Evolutionary conservation across 768 basidiomycete genomes (phyloP), one percentile per base, ranked within the genome.

Genomic region (Psilocybe azurescens): DNA sequence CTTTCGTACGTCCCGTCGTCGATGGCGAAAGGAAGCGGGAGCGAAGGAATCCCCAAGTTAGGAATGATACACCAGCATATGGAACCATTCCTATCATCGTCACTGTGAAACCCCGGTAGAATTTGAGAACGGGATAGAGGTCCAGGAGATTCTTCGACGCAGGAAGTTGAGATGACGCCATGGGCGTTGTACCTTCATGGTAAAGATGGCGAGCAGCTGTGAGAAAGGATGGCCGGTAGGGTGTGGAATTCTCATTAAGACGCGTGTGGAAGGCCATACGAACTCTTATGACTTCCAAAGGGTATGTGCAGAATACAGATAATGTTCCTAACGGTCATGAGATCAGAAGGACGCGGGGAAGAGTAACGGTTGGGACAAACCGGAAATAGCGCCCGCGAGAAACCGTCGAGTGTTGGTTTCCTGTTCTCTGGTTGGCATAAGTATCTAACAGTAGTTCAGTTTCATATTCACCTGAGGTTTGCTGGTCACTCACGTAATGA

Each of bases 21-120:
- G 74, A 71, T 4, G 77, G 76, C 39, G 86, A 86, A 32, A 88
- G 78, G 60, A 91, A 78, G 36, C 77, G 78, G 11, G 89, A 82
- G 53, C 89, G 84, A 47, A 91, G 81, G 72, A 81, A 89, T 46
- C 92, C 96, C 90, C 94, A 99, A 33, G 90, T 88, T 50, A 98
- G 84, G 80, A 99, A 99, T 11, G 93, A 94, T 2, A 94, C 93
- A 18, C 97, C 97, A 3, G 95, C 94, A 69, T 99, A 98, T 5
- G 97, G 97, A 33, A 99, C 81, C 84, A 98, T 99, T 49, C 97
- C 97, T 11, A 86, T 74, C 41, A 99, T 75, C 20, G 95, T 95
- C 30, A 97, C 94, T 6, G 89, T 89, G 77, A 99, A 98, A n/a
- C 97, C 97, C 20, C 97, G 92, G 73, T 99, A 99, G 77, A 99